phyloP scores from a whole-genome alignment of 2,329 filamentous ascomycete species.

The Colletotrichum gloeosporioides region DNA sequence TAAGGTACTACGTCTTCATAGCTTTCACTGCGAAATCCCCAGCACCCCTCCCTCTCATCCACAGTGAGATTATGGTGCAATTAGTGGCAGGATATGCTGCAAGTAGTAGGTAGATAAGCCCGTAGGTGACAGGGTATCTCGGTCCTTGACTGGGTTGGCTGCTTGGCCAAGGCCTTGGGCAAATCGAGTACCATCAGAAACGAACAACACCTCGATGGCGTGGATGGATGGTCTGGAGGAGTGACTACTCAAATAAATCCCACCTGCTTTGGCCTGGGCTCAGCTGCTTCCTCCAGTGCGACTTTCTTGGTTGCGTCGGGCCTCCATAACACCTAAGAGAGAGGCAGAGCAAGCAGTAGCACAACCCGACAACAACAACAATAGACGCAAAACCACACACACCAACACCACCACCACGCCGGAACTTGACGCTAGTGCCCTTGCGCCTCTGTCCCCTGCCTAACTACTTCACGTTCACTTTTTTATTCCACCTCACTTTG shows the following conservation, averaged over 20 bases:
- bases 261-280: not conserved
- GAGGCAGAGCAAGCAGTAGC: not conserved
- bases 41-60: not conserved
- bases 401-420: not conserved
- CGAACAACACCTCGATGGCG: not conserved
- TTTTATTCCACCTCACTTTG: not conserved
- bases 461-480: not conserved
- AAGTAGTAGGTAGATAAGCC: not conserved
- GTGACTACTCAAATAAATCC: not conserved
- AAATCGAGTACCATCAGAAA: constrained; percentile 2
- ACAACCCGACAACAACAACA: not conserved
- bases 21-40: not conserved
- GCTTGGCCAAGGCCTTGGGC: not conserved
- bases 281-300: not conserved
- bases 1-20: not conserved
- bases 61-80: not conserved
- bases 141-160: not conserved
- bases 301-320: not conserved
- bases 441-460: not conserved
- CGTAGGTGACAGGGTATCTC: not conserved
- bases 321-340: not conserved
- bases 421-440: not conserved
- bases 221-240: not conserved
- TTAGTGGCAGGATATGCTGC: not conserved
- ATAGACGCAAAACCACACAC: not conserved